Evolutionary conservation across 2,329 filamentous ascomycete genomes (phyloP).

Genomic region (Pyrenochaeta sp.): DNA sequence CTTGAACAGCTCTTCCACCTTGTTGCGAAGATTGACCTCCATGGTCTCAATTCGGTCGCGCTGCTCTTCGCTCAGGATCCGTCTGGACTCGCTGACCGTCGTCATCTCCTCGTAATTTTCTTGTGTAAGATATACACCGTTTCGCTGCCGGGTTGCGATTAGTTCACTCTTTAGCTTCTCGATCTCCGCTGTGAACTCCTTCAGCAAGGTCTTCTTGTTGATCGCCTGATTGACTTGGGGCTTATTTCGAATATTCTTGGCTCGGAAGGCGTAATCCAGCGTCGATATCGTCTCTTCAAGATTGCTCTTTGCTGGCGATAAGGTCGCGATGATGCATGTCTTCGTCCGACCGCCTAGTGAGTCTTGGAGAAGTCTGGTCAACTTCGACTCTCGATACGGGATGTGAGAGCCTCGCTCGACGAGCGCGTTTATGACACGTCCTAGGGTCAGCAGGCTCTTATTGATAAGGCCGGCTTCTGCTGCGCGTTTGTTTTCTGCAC

Average conservation of each 20-base stretch:
- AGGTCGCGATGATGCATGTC: constrained; percentile 97
- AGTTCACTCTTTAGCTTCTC: constrained; percentile 94
- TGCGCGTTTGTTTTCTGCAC: constrained; percentile 96
- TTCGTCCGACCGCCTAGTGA: constrained; percentile 95
- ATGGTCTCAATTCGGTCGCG: constrained; percentile 90
- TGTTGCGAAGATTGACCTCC: constrained; percentile 89
- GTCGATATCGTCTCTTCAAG: constrained; percentile 98
- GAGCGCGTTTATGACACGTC: constrained; percentile 95
- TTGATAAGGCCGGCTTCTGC: constrained; percentile 97
- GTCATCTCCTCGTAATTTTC: constrained; percentile 92
- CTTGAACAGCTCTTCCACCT: constrained; percentile 89
- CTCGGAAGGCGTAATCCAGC: constrained; percentile 94
- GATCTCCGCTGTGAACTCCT: constrained; percentile 90
- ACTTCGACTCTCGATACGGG: constrained; percentile 91
- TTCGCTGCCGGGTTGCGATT: constrained; percentile 89
- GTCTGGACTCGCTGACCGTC: constrained; percentile 87
- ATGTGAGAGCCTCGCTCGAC: constrained; percentile 92
- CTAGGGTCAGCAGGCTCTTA: constrained; percentile 93
- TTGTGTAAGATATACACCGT: constrained; percentile 91
- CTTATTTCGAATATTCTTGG: constrained; percentile 98
- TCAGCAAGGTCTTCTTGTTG: constrained; percentile 90
- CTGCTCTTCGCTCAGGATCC: constrained; percentile 92
- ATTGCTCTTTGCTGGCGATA: constrained; percentile 94
- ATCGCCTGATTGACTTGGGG: constrained; percentile 92
- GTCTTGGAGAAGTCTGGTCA: constrained; percentile 93